A percentile compares a stretch with the other conserved stretches of the same genome.
These are phyloP conservation scores for Cyberlindnera meyerae DNA, from an alignment of 805 yeast genomes.

Conservation along the genomic window DNA sequence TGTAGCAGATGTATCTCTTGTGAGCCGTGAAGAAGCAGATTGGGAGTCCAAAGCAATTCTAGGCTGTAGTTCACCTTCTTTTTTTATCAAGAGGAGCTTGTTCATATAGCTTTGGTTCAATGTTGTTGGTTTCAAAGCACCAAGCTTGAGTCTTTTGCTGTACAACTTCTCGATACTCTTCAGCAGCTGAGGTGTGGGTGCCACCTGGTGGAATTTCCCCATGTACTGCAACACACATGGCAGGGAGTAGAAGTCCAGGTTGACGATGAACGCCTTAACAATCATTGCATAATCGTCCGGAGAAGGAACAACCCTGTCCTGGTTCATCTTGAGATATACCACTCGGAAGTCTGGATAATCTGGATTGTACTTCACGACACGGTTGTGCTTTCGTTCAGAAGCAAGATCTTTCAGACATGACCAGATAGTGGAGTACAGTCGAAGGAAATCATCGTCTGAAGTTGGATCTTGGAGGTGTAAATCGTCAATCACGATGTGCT, in stretches of 20 bases:
- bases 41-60: conserved; percentile 14
- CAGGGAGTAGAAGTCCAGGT: conserved; percentile 15
- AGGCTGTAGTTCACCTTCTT: neutral
- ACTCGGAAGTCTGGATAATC: conserved; percentile 19
- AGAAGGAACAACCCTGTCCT: conserved; percentile 20
- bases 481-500: conserved; percentile 24
- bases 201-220: conserved; percentile 16
- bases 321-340: conserved; percentile 24
- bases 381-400: neutral
- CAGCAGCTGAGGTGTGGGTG: conserved; percentile 10
- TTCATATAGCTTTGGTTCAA: neutral
- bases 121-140: neutral
- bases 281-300: conserved; percentile 19
- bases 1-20: neutral
- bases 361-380: neutral
- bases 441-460: conserved; percentile 9
- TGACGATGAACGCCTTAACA: conserved; percentile 13
- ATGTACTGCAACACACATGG: conserved; percentile 23
- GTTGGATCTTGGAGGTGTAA: conserved; percentile 12
- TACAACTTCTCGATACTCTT: conserved; percentile 4
- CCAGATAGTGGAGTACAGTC: conserved; percentile 32
- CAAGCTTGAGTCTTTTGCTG: neutral
- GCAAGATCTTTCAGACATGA: conserved; percentile 20
- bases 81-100: neutral
- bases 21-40: conserved; percentile 1